Percentiles rank a stretch among this genome's conserved stretches.
phyloP scores from a whole-genome alignment of 805 yeast genomes.

The Debaryomyces prosopidis region DNA sequence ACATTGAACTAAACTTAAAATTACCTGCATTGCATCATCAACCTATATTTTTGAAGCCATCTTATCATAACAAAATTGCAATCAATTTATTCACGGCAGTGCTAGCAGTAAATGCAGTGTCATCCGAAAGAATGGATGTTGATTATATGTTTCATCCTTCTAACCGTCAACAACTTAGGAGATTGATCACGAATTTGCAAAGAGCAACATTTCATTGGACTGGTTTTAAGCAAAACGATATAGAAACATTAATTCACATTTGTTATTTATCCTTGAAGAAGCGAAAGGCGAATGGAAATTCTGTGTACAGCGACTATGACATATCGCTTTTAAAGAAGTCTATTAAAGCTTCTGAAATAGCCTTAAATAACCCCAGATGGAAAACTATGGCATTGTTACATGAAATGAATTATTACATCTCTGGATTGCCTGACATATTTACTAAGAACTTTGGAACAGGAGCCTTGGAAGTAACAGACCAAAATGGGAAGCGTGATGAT shows the following conservation, averaged over 20 bases:
- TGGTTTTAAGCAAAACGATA: constrained; percentile 62
- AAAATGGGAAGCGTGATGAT: constrained; percentile 15
- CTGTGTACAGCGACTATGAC: constrained; percentile 40
- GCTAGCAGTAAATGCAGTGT: constrained; percentile 69
- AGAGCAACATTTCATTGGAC: constrained; percentile 76
- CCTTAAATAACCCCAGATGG: constrained; percentile 58
- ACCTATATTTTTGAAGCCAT: constrained; percentile 60
- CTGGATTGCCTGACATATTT: constrained; percentile 44
- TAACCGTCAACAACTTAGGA: constrained; percentile 52
- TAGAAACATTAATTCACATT: constrained; percentile 51
- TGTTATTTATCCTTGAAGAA: constrained; percentile 47
- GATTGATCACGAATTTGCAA: constrained; percentile 61
- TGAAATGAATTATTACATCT: constrained; percentile 62
- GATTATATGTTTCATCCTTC: constrained; percentile 73
- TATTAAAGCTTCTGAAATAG: constrained; percentile 45
- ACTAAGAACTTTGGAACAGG: constrained; percentile 47
- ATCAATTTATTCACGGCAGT: constrained; percentile 67
- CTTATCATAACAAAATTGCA: constrained; percentile 60
- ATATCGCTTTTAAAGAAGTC: constrained; percentile 42
- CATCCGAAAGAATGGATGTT: constrained; percentile 64
- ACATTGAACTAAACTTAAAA: constrained; percentile 54
- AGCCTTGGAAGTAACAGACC: constrained; percentile 18
- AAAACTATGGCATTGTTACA: constrained; percentile 56
- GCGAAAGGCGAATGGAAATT: constrained; percentile 18
- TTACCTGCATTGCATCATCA: constrained; percentile 61